phyloP scores from a whole-genome alignment of 495 filamentous ascomycete genomes.

The Penicillium canariense region DNA sequence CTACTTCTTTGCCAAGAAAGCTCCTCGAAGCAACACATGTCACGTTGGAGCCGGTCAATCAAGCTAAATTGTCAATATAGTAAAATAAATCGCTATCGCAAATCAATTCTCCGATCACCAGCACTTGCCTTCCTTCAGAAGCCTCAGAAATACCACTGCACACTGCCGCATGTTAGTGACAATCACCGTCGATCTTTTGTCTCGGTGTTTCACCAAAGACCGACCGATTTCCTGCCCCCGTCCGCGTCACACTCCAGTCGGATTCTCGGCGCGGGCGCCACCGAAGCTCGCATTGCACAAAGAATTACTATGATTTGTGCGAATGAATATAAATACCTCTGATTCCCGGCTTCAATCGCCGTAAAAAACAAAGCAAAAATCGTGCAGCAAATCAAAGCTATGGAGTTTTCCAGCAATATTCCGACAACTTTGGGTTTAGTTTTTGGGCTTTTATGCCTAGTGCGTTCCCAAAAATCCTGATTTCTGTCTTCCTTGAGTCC shows the following conservation, averaged over 20 bases:
- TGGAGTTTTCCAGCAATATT: conserved; percentile 6
- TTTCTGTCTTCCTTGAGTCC: neutral
- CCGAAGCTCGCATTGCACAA: neutral
- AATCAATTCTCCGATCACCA: too few relatives aligned
- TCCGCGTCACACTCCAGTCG: neutral
- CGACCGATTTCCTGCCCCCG: neutral
- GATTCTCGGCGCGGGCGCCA: neutral
- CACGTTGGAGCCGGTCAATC: too few relatives aligned
- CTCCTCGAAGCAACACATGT: too few relatives aligned
- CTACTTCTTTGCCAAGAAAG: too few relatives aligned
- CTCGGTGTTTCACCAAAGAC: conserved; percentile 11
- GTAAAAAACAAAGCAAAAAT: neutral
- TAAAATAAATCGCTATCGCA: too few relatives aligned
- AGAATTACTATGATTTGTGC: neutral
- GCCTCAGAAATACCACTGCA: too few relatives aligned
- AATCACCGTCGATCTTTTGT: conserved; percentile 6
- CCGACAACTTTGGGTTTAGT: neutral
- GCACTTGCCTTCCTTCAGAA: too few relatives aligned
- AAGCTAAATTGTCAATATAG: too few relatives aligned
- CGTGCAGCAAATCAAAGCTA: neutral
- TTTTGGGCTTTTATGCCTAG: conserved; percentile 1
- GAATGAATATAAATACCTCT: neutral
- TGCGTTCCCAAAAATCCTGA: neutral
- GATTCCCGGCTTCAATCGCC: neutral
- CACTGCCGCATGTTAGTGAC: neutral